Evolutionary conservation across 129 eudicot species (phyloP).

Genomic region (Daucus carota): DNA sequence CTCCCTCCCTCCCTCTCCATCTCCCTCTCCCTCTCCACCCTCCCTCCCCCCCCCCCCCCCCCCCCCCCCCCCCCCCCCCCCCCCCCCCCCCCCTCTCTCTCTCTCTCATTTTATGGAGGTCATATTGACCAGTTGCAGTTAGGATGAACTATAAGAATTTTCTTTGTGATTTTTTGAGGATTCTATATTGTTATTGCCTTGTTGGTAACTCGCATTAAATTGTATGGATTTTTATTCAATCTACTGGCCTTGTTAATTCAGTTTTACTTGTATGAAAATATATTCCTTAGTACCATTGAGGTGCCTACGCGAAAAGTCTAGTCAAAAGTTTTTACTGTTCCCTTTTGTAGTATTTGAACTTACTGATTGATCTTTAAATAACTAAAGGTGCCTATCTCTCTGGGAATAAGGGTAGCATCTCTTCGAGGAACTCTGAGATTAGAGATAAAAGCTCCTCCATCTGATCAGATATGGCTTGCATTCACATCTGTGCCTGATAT

Average conservation of each 20-base stretch:
- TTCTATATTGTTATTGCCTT: background rate
- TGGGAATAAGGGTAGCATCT: constrained; percentile 66
- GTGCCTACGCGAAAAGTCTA: too few species aligned
- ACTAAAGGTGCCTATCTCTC: constrained; percentile 67
- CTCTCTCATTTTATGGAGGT: too few species aligned
- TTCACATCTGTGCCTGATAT: constrained; percentile 87
- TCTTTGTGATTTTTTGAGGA: background rate
- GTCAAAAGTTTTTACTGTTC: background rate
- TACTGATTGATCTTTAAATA: constrained; percentile 15
- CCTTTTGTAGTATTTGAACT: constrained; percentile 5
- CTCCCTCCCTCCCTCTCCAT: too few species aligned
- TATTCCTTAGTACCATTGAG: background rate
- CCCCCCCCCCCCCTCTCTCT: too few species aligned
- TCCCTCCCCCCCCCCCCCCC: too few species aligned
- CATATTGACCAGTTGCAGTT: too few species aligned
- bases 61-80: too few species aligned
- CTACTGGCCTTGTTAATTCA: background rate
- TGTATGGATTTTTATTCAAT: background rate
- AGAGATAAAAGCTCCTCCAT: constrained; percentile 87
- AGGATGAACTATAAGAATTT: too few species aligned
- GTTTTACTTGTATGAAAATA: background rate
- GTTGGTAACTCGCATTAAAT: background rate
- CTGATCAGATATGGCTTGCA: constrained; percentile 88
- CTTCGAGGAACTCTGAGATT: constrained; percentile 72
- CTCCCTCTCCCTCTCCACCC: too few species aligned